Evolutionary conservation across 2,329 filamentous ascomycete species (phyloP).

Genomic region (Botrytis elliptica): DNA sequence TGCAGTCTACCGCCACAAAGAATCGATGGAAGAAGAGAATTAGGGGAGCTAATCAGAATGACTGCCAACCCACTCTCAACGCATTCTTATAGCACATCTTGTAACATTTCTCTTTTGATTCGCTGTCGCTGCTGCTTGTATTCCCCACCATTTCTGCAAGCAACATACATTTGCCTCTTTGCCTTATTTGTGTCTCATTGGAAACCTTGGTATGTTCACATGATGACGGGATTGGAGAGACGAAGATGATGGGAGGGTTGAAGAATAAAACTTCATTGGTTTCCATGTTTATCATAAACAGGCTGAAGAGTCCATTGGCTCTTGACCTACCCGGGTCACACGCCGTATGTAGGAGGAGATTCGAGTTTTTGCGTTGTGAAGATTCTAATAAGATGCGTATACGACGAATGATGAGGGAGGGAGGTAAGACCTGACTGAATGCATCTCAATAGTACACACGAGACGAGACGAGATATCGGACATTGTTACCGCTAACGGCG

Average conservation of each 20-base stretch:
- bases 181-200: background rate
- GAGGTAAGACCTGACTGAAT: background rate
- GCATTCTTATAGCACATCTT: background rate
- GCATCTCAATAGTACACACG: background rate
- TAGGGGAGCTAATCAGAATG: background rate
- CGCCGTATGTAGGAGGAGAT: background rate
- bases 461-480: background rate
- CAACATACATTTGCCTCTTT: background rate
- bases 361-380: background rate
- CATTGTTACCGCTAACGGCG: background rate
- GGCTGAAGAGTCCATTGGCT: background rate
- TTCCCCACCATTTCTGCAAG: background rate
- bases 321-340: background rate
- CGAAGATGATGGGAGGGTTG: background rate
- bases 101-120: background rate
- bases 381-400: background rate
- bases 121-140: background rate
- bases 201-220: background rate
- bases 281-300: background rate
- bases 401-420: background rate
- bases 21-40: background rate
- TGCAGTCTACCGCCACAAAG: background rate
- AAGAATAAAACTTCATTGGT: background rate
- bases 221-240: background rate
- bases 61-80: background rate